A percentile compares a stretch with the other conserved stretches of the same genome.
phyloP scores from a whole-genome alignment of 1,139 yeast species.

The Tardiomyces depauwii region DNA sequence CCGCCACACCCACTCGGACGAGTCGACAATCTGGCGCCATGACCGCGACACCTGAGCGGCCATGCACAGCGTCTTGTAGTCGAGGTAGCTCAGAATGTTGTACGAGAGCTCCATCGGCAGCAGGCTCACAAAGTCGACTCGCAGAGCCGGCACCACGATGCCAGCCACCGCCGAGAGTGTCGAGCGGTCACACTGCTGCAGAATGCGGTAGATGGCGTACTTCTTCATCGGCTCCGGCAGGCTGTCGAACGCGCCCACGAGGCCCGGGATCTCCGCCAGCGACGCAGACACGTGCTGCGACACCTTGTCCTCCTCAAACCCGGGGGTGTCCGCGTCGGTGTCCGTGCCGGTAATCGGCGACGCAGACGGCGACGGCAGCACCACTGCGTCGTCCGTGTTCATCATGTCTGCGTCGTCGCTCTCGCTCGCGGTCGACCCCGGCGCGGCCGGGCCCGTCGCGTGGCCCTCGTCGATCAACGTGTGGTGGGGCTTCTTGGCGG shows the following conservation, averaged over 20 bases:
- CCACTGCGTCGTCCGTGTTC: conserved; percentile 1
- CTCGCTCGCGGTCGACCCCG: neutral
- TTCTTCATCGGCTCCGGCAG: conserved; percentile 25
- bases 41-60: conserved; percentile 54
- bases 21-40: conserved; percentile 59
- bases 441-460: too few species aligned
- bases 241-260: conserved; percentile 23
- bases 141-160: conserved; percentile 47
- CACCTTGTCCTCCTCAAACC: neutral
- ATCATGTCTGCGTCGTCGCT: conserved; percentile 2
- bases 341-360: conserved; percentile 18
- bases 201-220: conserved; percentile 42
- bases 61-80: conserved; percentile 49
- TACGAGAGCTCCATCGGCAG: conserved; percentile 72
- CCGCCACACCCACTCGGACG: conserved; percentile 36
- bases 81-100: conserved; percentile 57
- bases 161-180: conserved; percentile 59
- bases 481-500: neutral
- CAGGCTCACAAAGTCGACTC: conserved; percentile 58
- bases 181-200: conserved; percentile 55
- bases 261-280: conserved; percentile 2
- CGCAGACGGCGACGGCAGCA: conserved; percentile 20
- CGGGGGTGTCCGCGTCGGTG: conserved; percentile 1
- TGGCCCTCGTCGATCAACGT: neutral
- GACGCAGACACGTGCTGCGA: neutral